Evolutionary conservation across 2,329 filamentous ascomycete genomes (phyloP).

Genomic region (Penicillium sp.): DNA sequence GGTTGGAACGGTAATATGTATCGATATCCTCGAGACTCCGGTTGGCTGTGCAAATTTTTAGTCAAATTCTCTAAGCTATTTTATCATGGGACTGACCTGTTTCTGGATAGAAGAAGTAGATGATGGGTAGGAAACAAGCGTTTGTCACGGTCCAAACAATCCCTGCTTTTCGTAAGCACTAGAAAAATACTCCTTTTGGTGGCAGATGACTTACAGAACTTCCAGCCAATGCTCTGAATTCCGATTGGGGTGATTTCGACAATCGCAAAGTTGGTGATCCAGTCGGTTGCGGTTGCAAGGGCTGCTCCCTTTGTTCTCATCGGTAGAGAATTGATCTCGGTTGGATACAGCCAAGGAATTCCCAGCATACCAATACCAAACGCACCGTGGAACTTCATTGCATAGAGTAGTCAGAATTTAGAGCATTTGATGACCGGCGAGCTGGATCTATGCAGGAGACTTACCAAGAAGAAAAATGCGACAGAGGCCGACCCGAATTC

Average conservation of each 20-base stretch:
- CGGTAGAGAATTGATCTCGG: conserved; percentile 51
- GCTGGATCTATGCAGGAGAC: not conserved
- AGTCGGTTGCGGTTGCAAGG: conserved; percentile 52
- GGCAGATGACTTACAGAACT: conserved; percentile 30
- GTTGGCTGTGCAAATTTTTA: conserved; percentile 15
- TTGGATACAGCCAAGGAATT: conserved; percentile 46
- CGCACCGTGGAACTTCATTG: not conserved
- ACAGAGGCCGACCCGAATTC: conserved; percentile 10
- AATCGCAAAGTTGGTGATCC: conserved; percentile 37
- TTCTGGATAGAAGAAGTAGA: conserved; percentile 45
- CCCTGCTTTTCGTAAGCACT: conserved; percentile 16
- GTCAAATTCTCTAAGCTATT: not conserved
- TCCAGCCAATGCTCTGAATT: conserved; percentile 42
- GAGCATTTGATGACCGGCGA: not conserved
- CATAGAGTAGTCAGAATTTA: not conserved
- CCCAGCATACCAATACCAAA: conserved; percentile 25
- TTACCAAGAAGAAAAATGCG: conserved; percentile 15
- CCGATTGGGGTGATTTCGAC: conserved; percentile 49
- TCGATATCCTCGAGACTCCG: conserved; percentile 38
- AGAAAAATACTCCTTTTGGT: not conserved
- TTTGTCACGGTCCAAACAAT: conserved; percentile 51
- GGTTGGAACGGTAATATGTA: conserved; percentile 39
- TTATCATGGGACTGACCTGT: conserved; percentile 20
- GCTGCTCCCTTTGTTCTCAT: conserved; percentile 53
- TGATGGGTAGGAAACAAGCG: conserved; percentile 49